phyloP scores from a whole-genome alignment of 2,329 filamentous ascomycete genomes.

The Juglanconis juglandina region DNA sequence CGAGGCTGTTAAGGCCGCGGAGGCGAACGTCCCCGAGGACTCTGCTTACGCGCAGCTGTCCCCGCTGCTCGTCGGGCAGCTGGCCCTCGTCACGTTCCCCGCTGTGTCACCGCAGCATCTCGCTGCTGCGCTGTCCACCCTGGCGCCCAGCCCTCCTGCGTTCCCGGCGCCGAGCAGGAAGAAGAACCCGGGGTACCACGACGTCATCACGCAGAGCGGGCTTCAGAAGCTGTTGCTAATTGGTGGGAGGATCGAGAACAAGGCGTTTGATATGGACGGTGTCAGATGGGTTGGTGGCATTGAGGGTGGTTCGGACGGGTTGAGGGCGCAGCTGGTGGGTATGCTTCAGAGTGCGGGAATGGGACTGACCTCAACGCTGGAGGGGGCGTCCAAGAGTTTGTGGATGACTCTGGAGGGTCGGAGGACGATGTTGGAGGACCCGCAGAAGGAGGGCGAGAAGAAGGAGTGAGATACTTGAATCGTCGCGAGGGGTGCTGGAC shows the following conservation, averaged over 20 bases:
- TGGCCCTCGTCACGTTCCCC: slow-evolving; percentile 78
- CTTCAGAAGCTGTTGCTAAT: slow-evolving; percentile 84
- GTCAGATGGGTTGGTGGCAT: slow-evolving; percentile 68
- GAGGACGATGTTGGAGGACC: slow-evolving; percentile 76
- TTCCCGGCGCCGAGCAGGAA: slow-evolving; percentile 78
- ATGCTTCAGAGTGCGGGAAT: slow-evolving; percentile 79
- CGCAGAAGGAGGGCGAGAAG: slow-evolving; percentile 38
- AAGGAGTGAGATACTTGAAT: slow-evolving; percentile 20
- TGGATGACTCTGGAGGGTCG: slow-evolving; percentile 87
- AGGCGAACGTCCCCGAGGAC: slow-evolving; percentile 29
- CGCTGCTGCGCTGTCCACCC: slow-evolving; percentile 73
- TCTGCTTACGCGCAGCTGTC: slow-evolving; percentile 59
- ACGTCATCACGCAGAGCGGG: slow-evolving; percentile 72
- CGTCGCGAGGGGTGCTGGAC: not conserved
- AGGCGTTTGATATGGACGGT: slow-evolving; percentile 74
- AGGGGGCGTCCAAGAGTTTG: slow-evolving; percentile 74
- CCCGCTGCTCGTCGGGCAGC: slow-evolving; percentile 75
- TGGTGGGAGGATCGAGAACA: slow-evolving; percentile 82
- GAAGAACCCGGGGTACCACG: slow-evolving; percentile 77
- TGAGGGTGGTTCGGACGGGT: slow-evolving; percentile 72
- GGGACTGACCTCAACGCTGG: slow-evolving; percentile 72
- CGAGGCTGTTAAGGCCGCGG: slow-evolving; percentile 39
- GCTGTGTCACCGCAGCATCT: slow-evolving; percentile 79
- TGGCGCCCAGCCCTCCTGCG: slow-evolving; percentile 65
- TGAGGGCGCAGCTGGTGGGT: slow-evolving; percentile 76